A percentile compares a stretch with the other conserved stretches of the same genome.
Conservation (phyloP, 805 yeast species). For the Lipomyces yamadae region DNA sequence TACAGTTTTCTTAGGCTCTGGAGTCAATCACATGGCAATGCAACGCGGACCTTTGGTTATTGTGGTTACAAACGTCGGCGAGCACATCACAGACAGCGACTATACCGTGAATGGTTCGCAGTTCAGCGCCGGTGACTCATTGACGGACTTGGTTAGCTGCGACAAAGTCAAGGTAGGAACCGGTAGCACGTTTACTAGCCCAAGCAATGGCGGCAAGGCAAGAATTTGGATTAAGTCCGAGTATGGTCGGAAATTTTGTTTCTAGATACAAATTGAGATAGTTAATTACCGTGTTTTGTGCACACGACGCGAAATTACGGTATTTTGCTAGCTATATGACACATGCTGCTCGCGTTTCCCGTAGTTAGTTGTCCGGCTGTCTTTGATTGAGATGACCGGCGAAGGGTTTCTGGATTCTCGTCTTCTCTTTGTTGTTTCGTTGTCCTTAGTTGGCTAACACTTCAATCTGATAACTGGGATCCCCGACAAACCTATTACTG, state of each 20-base stretch:
- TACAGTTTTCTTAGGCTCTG: neutral
- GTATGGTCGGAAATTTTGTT: neutral
- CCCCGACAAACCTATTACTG: too few relatives aligned
- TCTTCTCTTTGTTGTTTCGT: too few relatives aligned
- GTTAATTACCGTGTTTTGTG: too few relatives aligned
- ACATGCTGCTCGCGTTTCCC: too few relatives aligned
- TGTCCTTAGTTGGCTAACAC: too few relatives aligned
- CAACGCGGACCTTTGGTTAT: slow-evolving; percentile 3
- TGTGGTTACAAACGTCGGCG: neutral
- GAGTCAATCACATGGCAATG: neutral
- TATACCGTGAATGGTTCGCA: neutral
- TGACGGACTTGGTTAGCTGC: slow-evolving; percentile 4
- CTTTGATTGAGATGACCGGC: too few relatives aligned
- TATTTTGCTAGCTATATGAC: too few relatives aligned
- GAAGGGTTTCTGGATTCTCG: too few relatives aligned
- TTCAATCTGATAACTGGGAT: too few relatives aligned
- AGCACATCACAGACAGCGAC: neutral
- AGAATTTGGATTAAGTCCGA: neutral
- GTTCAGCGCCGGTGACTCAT: neutral
- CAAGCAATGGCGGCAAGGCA: neutral
- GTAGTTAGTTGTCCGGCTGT: too few relatives aligned
- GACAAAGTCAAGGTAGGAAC: neutral
- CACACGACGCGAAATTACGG: neutral
- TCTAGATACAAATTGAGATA: neutral
- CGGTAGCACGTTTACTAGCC: neutral